These are phyloP conservation scores for Ascochyta rabiei DNA, from an alignment of 2,329 filamentous ascomycete genomes.

Conservation along the genomic window DNA sequence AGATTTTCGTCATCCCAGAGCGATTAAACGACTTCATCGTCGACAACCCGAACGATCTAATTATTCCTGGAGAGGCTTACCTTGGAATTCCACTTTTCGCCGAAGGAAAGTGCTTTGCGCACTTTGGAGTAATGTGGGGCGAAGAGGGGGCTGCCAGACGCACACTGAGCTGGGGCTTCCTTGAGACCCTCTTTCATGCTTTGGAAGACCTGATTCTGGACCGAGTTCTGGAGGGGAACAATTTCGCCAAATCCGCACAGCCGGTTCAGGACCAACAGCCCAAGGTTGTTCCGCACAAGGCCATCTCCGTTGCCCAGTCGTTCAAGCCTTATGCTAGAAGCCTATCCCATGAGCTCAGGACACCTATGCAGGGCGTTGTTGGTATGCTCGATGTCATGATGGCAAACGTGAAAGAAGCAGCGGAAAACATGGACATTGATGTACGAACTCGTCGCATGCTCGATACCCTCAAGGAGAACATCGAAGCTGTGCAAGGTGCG, in stretches of 20 bases:
- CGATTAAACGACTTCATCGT: conserved; percentile 63
- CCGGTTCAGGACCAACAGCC: conserved; percentile 34
- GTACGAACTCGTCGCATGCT: conserved; percentile 62
- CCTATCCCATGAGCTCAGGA: conserved; percentile 73
- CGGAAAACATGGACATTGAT: conserved; percentile 61
- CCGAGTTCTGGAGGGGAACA: conserved; percentile 60
- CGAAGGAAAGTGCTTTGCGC: conserved; percentile 69
- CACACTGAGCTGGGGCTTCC: conserved; percentile 67
- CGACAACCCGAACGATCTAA: conserved; percentile 66
- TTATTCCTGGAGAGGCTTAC: conserved; percentile 69
- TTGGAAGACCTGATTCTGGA: conserved; percentile 70
- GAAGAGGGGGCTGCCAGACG: conserved; percentile 62
- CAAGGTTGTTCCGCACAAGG: conserved; percentile 60
- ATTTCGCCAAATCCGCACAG: conserved; percentile 46
- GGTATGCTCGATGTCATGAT: conserved; percentile 81
- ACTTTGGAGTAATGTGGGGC: conserved; percentile 77
- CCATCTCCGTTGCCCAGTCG: conserved; percentile 65
- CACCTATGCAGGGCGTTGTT: conserved; percentile 77
- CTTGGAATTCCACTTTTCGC: conserved; percentile 70
- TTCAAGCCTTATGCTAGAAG: conserved; percentile 75
- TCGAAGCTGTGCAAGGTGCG: conserved; percentile 71
- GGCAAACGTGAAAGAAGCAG: conserved; percentile 70
- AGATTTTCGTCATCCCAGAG: conserved; percentile 71
- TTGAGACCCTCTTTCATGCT: conserved; percentile 71
- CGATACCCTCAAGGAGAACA: conserved; percentile 68